A percentile compares a stretch with the other conserved stretches of the same genome.
phyloP scores from a whole-genome alignment of 2,329 filamentous ascomycete species.

The Curvularia sp. region DNA sequence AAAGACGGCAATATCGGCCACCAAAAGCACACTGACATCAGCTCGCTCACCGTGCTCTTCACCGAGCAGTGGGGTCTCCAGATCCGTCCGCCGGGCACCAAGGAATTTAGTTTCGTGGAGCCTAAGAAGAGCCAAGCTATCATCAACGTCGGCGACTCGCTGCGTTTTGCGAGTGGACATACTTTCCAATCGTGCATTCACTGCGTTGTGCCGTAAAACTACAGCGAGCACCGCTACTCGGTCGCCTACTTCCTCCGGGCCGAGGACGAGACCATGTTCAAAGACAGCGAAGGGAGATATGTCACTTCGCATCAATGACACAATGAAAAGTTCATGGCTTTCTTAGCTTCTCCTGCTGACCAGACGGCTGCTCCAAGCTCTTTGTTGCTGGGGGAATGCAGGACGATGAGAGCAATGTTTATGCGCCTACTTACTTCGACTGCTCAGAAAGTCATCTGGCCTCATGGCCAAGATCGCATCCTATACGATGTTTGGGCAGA shows the following conservation, averaged over 20 bases:
- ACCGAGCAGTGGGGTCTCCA: slow-evolving; percentile 65
- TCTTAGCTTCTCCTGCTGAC: slow-evolving; percentile 26
- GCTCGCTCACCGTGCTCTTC: slow-evolving; percentile 52
- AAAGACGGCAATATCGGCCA: slow-evolving; percentile 38
- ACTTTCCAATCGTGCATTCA: slow-evolving; percentile 66
- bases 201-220: slow-evolving; percentile 63
- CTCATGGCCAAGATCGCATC: slow-evolving; percentile 50
- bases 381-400: slow-evolving; percentile 16
- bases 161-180: slow-evolving; percentile 63
- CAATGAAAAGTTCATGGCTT: slow-evolving; percentile 46
- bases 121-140: slow-evolving; percentile 62
- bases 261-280: slow-evolving; percentile 64
- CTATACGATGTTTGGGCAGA: slow-evolving; percentile 55
- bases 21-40: slow-evolving; percentile 47
- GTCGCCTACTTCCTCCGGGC: slow-evolving; percentile 67
- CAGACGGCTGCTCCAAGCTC: slow-evolving; percentile 17
- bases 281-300: slow-evolving; percentile 62
- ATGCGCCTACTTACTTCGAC: slow-evolving; percentile 34
- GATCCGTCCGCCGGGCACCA: slow-evolving; percentile 60
- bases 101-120: slow-evolving; percentile 53
- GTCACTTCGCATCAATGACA: slow-evolving; percentile 58
- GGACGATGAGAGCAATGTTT: slow-evolving; percentile 15
- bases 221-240: slow-evolving; percentile 63
- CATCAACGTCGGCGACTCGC: slow-evolving; percentile 66
- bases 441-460: slow-evolving; percentile 52